These are phyloP conservation scores for Arachis monticola DNA, from an alignment of 331 rosid genomes.

Conservation along the genomic window DNA sequence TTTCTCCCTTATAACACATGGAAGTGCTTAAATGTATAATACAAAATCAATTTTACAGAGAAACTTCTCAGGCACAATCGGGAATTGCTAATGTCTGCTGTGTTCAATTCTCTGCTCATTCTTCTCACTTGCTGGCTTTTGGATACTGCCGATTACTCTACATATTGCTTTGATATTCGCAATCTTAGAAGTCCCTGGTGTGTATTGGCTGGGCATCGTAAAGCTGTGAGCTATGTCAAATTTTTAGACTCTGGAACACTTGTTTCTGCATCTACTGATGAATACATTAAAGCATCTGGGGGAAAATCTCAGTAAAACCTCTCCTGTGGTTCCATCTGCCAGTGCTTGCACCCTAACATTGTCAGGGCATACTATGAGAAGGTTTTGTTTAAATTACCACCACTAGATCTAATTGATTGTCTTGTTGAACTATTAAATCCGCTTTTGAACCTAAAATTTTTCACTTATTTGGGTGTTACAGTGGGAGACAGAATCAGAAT, in stretches of 20 bases:
- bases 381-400: slow-evolving; percentile 53
- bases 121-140: slow-evolving; percentile 72
- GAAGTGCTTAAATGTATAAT: slow-evolving; percentile 39
- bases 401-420: slow-evolving; percentile 14
- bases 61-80: slow-evolving; percentile 73
- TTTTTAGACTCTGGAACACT: slow-evolving; percentile 87
- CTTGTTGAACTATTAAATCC: no score
- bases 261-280: slow-evolving; percentile 93
- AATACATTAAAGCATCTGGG: slow-evolving; percentile 92
- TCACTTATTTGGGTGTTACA: slow-evolving; percentile 22
- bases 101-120: slow-evolving; percentile 91
- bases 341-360: slow-evolving; percentile 82
- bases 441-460: neutral
- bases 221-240: slow-evolving; percentile 83
- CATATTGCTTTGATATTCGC: slow-evolving; percentile 86
- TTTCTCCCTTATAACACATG: slow-evolving; percentile 24
- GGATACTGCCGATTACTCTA: slow-evolving; percentile 81
- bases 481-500: no score
- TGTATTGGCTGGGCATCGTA: slow-evolving; percentile 64
- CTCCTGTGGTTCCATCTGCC: slow-evolving; percentile 58
- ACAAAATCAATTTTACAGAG: slow-evolving; percentile 55
- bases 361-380: slow-evolving; percentile 88
- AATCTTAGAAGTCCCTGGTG: slow-evolving; percentile 80
- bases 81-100: slow-evolving; percentile 92
- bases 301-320: slow-evolving; percentile 82